phyloP scores from a whole-genome alignment of 2,329 filamentous ascomycete species.

The Alternaria gansuensis region DNA sequence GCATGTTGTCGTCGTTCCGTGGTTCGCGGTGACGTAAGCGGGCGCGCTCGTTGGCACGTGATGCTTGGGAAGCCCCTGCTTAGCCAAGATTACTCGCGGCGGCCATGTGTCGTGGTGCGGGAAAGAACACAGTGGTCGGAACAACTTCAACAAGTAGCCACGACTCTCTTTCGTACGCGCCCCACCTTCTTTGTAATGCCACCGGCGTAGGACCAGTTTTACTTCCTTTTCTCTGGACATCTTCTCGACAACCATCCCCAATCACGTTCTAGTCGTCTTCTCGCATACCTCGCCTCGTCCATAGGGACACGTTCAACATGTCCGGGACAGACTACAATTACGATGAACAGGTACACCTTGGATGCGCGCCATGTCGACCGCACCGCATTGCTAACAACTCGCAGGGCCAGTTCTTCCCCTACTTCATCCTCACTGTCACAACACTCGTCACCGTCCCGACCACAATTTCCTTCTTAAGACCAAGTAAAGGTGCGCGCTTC shows the following conservation, averaged over 20 bases:
- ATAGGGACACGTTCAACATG: constrained; percentile 43
- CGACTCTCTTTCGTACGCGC: constrained; percentile 42
- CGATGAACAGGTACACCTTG: constrained; percentile 78
- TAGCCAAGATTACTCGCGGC: constrained; percentile 32
- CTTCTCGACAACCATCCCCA: constrained; percentile 22
- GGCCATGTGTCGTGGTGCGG: constrained; percentile 32
- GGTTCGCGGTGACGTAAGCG: constrained; percentile 24
- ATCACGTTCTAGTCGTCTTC: constrained; percentile 31
- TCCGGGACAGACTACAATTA: constrained; percentile 88
- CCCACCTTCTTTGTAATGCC: constrained; percentile 33
- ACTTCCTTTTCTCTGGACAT: constrained; percentile 28
- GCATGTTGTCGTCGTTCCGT: neutral
- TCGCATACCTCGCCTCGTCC: constrained; percentile 27
- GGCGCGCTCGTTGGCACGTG: constrained; percentile 14
- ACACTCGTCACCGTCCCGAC: constrained; percentile 88
- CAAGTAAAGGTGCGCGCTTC: constrained; percentile 68
- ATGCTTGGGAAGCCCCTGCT: constrained; percentile 14
- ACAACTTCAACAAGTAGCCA: constrained; percentile 36
- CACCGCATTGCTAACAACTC: constrained; percentile 24
- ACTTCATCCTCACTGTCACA: constrained; percentile 93
- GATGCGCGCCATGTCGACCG: constrained; percentile 3
- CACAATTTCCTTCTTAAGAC: constrained; percentile 86
- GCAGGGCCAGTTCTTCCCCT: constrained; percentile 96
- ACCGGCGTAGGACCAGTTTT: constrained; percentile 27
- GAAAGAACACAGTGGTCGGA: constrained; percentile 45